Evolutionary conservation across 169 alveolate genomes (phyloP).

Genomic region (Toxoplasma gondii): DNA sequence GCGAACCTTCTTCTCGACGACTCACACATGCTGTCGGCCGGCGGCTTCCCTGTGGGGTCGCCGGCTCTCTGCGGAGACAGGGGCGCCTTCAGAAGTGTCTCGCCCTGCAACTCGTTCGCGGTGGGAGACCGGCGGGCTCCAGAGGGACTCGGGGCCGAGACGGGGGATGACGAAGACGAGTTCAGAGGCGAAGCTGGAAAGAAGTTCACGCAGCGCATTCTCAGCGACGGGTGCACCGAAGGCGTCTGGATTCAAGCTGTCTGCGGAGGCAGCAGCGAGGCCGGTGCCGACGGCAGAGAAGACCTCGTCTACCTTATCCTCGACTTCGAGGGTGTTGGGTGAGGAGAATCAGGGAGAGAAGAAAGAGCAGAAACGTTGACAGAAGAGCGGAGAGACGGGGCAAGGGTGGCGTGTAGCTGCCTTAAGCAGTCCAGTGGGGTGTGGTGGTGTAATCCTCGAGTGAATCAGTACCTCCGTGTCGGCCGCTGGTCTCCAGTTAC

Average conservation of each 20-base stretch:
- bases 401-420: no score
- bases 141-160: background rate
- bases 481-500: no score
- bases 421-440: no score
- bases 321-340: slow-evolving; percentile 70
- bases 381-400: background rate
- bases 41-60: slow-evolving; percentile 64
- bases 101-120: background rate
- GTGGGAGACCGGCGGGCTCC: background rate
- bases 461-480: no score
- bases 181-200: background rate
- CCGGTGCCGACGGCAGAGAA: slow-evolving; percentile 45
- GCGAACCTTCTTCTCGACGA: slow-evolving; percentile 67
- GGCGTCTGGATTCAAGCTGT: slow-evolving; percentile 67
- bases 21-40: slow-evolving; percentile 46
- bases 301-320: slow-evolving; percentile 57
- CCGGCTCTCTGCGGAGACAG: slow-evolving; percentile 31
- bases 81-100: background rate
- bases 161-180: background rate
- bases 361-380: background rate
- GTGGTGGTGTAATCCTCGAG: no score
- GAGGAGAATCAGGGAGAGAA: background rate
- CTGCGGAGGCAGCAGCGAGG: background rate
- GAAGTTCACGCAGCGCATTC: slow-evolving; percentile 55
- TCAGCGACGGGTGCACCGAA: slow-evolving; percentile 60